Evolutionary conservation across 1,284 basidiomycete genomes (phyloP), one percentile per base, ranked within the genome.

Genomic region (Cerrena zonata): DNA sequence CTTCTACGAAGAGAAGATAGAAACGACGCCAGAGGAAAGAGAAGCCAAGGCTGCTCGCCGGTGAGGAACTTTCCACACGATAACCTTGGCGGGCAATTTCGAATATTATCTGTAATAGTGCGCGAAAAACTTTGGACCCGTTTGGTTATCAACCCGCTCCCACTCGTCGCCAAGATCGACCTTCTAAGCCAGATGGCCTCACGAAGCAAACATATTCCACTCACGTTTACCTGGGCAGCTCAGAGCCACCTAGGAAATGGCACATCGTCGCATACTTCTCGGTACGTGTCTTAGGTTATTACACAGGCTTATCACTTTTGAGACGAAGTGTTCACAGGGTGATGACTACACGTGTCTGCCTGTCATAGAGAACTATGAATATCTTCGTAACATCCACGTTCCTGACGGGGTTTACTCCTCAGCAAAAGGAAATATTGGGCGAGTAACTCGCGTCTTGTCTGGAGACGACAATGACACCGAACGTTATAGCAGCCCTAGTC

Each of bases 131-230:
- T 49, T 74, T 79, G 42, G 82, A 84, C 66, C 82, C 81, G 18
- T 75, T 72, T 53, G 76, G 74, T 42, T 66, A 72, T 45, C 68
- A 78, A 37, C 78, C 80, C 45, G 70, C 78, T 24, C 76, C 80
- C 38, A 78, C 78, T 49, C 72, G 84, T 59, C 74, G 85, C 51
- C 85, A 84, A 63, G 84, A 86, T 61, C 71, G 84, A 19, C 84
- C 84, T 11, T 79, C 84, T 42, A 85, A 87, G 58, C 80, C 81
- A 15, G 80, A 86, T 55, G 85, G 85, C 26, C 72, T 88, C 47
- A 89, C 84, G 37, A 88, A 88, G 68, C 86, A 89, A 61, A 88
- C 86, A 1, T 89, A 87, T 61, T 88, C 86, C 5, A 86, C 84
- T 27, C 76, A 80, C 38, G 83, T 86, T 30, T 75, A 80, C 59